Percentiles rank a stretch among this genome's conserved stretches.
Evolutionary conservation across 75 land plant genomes (phyloP).

Genomic region (Pseudotsuga menziesii): DNA sequence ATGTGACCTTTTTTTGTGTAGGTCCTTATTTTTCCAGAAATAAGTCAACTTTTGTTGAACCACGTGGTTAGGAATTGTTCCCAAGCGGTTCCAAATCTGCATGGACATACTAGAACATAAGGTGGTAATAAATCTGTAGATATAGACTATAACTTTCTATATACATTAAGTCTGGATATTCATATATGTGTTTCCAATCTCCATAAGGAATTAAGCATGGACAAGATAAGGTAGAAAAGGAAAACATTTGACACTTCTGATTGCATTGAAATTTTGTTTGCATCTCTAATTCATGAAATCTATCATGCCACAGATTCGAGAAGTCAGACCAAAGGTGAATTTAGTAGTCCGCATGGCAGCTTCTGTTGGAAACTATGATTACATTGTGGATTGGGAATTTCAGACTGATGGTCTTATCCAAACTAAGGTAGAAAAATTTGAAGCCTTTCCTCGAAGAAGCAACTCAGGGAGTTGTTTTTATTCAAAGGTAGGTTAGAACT

Average conservation of each 20-base stretch:
- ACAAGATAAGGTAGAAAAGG: neutral
- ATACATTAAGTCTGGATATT: neutral
- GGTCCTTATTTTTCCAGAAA: neutral
- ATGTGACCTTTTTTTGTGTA: neutral
- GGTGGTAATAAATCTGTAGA: too few relatives aligned
- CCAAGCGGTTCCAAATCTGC: neutral
- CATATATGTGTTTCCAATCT: neutral
- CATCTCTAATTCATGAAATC: neutral
- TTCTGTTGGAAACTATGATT: slow-evolving; percentile 79
- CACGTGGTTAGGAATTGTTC: neutral
- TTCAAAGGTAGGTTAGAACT: neutral
- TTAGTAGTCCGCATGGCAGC: slow-evolving; percentile 73
- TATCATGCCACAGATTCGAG: slow-evolving; percentile 34
- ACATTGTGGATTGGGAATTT: slow-evolving; percentile 85
- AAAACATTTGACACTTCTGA: neutral
- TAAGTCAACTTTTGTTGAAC: neutral
- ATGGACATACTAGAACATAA: neutral
- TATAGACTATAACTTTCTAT: neutral
- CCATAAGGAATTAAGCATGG: neutral
- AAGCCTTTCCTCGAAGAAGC: neutral
- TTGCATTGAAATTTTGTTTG: neutral
- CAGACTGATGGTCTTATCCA: slow-evolving; percentile 76
- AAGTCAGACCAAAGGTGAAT: slow-evolving; percentile 69
- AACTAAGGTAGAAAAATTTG: slow-evolving; percentile 37
- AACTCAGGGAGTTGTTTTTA: neutral